Evolutionary conservation across 163 green algal species (phyloP).

Genomic region (Scenedesmus sp.): DNA sequence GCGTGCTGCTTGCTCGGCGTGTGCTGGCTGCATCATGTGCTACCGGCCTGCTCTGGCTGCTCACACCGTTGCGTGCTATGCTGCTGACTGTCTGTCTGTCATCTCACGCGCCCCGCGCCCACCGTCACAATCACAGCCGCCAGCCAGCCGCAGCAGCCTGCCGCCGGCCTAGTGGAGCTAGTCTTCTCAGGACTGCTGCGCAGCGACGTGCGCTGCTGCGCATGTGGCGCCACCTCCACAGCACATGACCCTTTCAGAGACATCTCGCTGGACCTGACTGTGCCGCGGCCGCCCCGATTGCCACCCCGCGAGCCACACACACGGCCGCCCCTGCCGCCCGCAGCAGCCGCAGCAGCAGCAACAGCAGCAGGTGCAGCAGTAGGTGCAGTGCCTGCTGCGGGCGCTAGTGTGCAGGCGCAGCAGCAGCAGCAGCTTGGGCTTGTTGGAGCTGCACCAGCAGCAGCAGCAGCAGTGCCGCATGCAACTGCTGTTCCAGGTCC

Average conservation of each 20-base stretch:
- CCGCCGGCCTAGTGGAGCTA: conserved; percentile 29
- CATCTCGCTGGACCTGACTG: conserved; percentile 44
- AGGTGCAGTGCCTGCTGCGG: too few relatives aligned
- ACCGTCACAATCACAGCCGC: background rate
- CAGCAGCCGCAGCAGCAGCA: background rate
- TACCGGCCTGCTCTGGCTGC: background rate
- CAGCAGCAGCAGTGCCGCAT: background rate
- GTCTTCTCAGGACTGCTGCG: conserved; percentile 76
- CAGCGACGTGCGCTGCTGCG: conserved; percentile 88
- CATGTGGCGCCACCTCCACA: conserved; percentile 87
- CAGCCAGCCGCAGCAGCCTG: background rate
- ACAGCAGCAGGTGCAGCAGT: background rate
- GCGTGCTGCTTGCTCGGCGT: background rate
- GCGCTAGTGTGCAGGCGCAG: background rate
- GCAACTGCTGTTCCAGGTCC: background rate
- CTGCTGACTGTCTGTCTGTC: background rate
- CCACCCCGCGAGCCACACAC: conserved; percentile 12
- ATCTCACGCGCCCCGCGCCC: background rate
- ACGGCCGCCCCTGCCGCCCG: background rate
- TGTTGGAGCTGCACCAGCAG: background rate
- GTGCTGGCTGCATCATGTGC: background rate
- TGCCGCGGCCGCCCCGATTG: conserved; percentile 38
- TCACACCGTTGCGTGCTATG: background rate
- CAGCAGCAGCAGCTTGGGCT: background rate
- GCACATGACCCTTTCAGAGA: conserved; percentile 75